Base-by-base conservation (phyloP, 345 rosid genomes). In the Populus davidiana region DNA sequence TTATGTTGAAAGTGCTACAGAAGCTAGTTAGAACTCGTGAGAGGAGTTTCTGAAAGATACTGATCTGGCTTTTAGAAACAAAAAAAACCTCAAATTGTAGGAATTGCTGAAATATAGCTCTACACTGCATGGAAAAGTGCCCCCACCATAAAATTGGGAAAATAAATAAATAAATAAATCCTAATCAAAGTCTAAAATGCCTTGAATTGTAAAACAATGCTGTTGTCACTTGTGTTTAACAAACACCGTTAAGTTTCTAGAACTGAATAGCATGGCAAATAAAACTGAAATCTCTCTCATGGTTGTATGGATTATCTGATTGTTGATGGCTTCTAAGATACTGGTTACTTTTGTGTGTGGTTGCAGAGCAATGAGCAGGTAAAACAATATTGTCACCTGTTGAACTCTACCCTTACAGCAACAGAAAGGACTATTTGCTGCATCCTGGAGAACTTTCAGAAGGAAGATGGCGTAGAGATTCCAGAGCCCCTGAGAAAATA, bases 401-500 rank as follows among this genome's bases (percentile, higher is more conserved):
- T 93, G 85, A 95, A 95, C 84, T 95, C 99, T 2, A 93, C 99
- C 23, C 98, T 95, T 5, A 88, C 99, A 0, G 99, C 98, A 8
- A 95, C 99, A 0, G 97, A 95, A 87, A 95, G 99, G 86, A 93
- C 99, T 29, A 80, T 95, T 23, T 95, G 98, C 86, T 89, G 94
- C 86, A 92, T 95, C 82, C 96, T 95, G 0, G 99, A 95, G 82
- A 95, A 92, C 83, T 87, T 89, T 83, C 99, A 95, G 86, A 88
- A 75, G 65, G 98, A 92, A 72, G 89, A 87, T 66, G 94, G 99
- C 25, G 94, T 93, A 4, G 97, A 89, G 77, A 77, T 95, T 21
- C 99, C 99, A 5, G 93, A 92, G 81, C 89, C 74, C 49, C 77
- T 93, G 67, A 86, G 76, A 81, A 86, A 82, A 13, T 93, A 74